Evolutionary conservation across 768 basidiomycete genomes (phyloP).

Genomic region (Vishniacozyma victoriae): DNA sequence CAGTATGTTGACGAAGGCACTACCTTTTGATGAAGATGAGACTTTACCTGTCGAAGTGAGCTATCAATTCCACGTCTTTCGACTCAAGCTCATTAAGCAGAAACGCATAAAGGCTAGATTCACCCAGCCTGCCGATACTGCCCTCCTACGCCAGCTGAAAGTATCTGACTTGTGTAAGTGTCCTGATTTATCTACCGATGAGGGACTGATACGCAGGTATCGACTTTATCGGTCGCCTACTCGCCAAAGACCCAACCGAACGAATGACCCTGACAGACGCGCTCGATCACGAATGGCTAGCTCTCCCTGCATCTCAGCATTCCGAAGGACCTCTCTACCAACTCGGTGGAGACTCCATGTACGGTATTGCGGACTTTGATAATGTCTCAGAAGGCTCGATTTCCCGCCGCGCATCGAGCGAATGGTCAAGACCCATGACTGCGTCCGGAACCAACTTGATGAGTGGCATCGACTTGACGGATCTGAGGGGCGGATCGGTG

Average conservation of each 20-base stretch:
- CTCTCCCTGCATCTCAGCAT: conserved; percentile 15
- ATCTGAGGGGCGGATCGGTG: too few relatives aligned
- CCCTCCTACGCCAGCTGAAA: conserved; percentile 48
- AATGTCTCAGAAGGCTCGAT: too few relatives aligned
- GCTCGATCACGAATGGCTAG: conserved; percentile 71
- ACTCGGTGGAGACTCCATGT: conserved; percentile 30
- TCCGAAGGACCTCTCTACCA: conserved; percentile 13
- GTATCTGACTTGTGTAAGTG: conserved; percentile 55
- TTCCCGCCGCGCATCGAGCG: background rate
- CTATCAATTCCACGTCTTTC: conserved; percentile 1
- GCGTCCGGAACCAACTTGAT: conserved; percentile 28
- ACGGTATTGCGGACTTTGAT: conserved; percentile 17
- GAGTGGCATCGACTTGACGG: conserved; percentile 5
- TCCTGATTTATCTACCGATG: background rate
- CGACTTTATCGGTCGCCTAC: conserved; percentile 63
- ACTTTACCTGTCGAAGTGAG: conserved; percentile 54
- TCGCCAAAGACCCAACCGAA: conserved; percentile 58
- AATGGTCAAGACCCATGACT: conserved; percentile 18
- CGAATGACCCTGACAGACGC: conserved; percentile 71
- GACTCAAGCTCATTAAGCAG: conserved; percentile 53
- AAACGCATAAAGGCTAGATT: conserved; percentile 40
- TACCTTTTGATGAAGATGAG: conserved; percentile 77
- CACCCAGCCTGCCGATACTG: conserved; percentile 56
- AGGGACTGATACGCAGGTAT: conserved; percentile 50
- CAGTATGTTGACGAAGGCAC: conserved; percentile 65